A percentile compares a stretch with the other conserved stretches of the same genome.
phyloP scores from a whole-genome alignment of 208 protist genomes.

The Acanthamoeba healyi region DNA sequence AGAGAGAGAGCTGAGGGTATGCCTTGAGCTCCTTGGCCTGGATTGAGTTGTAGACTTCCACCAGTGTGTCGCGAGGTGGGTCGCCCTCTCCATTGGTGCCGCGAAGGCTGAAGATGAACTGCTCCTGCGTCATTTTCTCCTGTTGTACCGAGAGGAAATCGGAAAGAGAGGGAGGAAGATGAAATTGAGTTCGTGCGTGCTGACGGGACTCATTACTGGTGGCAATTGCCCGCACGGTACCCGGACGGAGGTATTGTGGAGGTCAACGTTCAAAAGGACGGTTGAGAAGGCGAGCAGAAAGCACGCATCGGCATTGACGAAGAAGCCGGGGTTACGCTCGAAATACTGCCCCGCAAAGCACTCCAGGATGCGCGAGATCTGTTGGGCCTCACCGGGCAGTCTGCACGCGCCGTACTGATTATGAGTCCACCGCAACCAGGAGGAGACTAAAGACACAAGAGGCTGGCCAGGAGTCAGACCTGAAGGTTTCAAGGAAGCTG shows the following conservation, averaged over 20 bases:
- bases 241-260: constrained; percentile 75
- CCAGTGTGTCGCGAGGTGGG: constrained; percentile 21
- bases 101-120: constrained; percentile 49
- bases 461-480: not conserved
- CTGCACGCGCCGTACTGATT: constrained; percentile 13
- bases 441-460: not conserved
- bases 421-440: not conserved
- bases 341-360: constrained; percentile 56
- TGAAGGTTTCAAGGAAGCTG: constrained; percentile 54
- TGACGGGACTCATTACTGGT: not conserved
- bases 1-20: not conserved
- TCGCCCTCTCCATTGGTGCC: constrained; percentile 37
- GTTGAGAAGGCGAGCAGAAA: constrained; percentile 79
- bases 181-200: not conserved
- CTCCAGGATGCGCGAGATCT: constrained; percentile 81
- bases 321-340: not conserved
- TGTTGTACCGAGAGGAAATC: not conserved
- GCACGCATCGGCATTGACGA: constrained; percentile 73
- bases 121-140: constrained; percentile 56
- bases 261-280: constrained; percentile 80
- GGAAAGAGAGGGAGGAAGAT: not conserved
- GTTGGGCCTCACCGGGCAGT: constrained; percentile 81
- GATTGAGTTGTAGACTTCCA: constrained; percentile 73
- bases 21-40: constrained; percentile 62
- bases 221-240: no score